A percentile compares a stretch with the other conserved stretches of the same genome.
Conservation (phyloP, 2,329 filamentous ascomycete genomes). For the Aspergillus uvarum region DNA sequence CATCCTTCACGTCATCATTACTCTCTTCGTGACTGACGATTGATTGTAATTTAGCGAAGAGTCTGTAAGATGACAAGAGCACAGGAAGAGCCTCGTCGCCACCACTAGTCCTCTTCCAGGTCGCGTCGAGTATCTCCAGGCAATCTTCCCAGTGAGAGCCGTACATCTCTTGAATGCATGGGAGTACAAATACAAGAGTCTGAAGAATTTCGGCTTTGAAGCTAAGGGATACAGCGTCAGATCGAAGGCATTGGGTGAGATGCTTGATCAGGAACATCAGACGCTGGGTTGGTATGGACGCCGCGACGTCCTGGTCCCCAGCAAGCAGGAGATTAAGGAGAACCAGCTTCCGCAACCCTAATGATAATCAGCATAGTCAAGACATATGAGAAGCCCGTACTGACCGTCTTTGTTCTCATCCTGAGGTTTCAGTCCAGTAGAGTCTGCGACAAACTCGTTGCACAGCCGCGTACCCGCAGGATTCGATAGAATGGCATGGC, state of each 20-base stretch:
- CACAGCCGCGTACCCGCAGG: constrained; percentile 53
- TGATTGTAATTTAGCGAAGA: constrained; percentile 63
- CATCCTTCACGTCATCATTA: constrained; percentile 84
- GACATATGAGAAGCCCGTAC: constrained; percentile 10
- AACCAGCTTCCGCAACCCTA: constrained; percentile 51
- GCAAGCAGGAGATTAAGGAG: constrained; percentile 56
- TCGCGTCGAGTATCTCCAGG: constrained; percentile 57
- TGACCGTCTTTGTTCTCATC: constrained; percentile 45
- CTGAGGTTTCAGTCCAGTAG: constrained; percentile 55
- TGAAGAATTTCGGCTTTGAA: constrained; percentile 43
- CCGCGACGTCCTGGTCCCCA: constrained; percentile 48
- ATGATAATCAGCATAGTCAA: constrained; percentile 16
- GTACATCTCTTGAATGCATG: constrained; percentile 76
- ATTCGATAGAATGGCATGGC: constrained; percentile 49
- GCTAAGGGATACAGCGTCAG: constrained; percentile 51
- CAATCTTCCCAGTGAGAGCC: constrained; percentile 79
- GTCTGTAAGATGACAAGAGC: constrained; percentile 69
- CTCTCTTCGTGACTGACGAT: constrained; percentile 59
- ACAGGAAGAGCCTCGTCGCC: constrained; percentile 59
- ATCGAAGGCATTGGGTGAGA: constrained; percentile 69
- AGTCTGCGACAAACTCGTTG: constrained; percentile 61
- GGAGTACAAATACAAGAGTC: constrained; percentile 59
- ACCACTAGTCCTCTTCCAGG: constrained; percentile 55
- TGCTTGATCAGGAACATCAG: constrained; percentile 81
- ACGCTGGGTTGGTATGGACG: constrained; percentile 58